Evolutionary conservation across 148 eudicot species (phyloP), one percentile per base, ranked within the genome.

Genomic region (Salicornia ramosissima): DNA sequence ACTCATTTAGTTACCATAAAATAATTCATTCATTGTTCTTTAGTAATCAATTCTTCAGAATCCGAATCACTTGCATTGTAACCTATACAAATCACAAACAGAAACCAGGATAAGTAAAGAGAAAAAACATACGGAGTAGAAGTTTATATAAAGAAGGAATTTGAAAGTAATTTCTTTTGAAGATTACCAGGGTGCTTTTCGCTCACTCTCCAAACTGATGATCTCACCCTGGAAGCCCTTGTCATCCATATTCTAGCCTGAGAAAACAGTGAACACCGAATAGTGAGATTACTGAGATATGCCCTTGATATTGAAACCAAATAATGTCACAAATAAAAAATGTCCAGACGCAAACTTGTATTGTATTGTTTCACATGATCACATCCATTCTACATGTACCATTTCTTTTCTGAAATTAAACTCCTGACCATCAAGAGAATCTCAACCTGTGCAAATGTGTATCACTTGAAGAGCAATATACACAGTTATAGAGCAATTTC

Each of bases 31-130:
- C 49, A 71, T 8, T 84, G 86, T 57, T 77, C 80, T 25, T 75
- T 79, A 64, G 68, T 81, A 50, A 73, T 64, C 67, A 76, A 42
- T 45, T 86, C 92, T 68, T 90, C 96, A 28, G 97, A 91, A 77
- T 91, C 96, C 10, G 97, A 87, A 81, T 91, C 97, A 81, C 96
- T 91, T 45, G 89, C 92, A 86, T 91, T 89, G 74, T 91, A 91
- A 74, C 97, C 97, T 91, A 72, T 42, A 70, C 45, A 57, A 34
- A 74, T 34, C 65, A 53, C 72, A 40, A 64, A 70, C 50, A 78
- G n/a, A 60, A 31, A 19, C 62, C 10, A 62, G 29, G 11, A 39
- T 62, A 62, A 62, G 28, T 30, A 49, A 61, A 59, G 18, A 21
- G 56, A 69, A 46, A 63, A 47, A 67, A 42, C 70, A 10, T 11